Conservation (phyloP, 1,139 yeast species). For the Hemisphaericaspora subhashii region DNA sequence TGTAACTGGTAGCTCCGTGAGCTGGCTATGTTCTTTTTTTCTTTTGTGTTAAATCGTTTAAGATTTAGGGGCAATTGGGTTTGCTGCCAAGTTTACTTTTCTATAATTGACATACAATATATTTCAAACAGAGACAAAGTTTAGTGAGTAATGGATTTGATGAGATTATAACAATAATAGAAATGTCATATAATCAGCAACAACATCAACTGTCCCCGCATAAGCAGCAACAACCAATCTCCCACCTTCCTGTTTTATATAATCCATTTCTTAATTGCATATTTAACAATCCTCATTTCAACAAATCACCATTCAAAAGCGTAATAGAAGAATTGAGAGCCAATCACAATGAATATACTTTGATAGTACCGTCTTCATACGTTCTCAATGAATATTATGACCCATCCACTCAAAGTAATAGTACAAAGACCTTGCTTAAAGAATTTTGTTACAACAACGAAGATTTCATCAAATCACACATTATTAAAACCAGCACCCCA, state of each 20-base stretch:
- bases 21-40: too few relatives aligned
- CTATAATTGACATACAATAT: too few relatives aligned
- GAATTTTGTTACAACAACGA: conserved; percentile 60
- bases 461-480: conserved; percentile 72
- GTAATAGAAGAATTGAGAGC: conserved; percentile 41
- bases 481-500: conserved; percentile 44
- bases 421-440: conserved; percentile 36
- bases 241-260: conserved; percentile 42
- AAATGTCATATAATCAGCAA: background rate
- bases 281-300: conserved; percentile 64
- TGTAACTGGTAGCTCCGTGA: too few relatives aligned
- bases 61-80: too few relatives aligned
- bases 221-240: conserved; percentile 7
- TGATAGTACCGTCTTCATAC: conserved; percentile 62
- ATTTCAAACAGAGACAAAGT: too few relatives aligned
- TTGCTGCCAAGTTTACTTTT: too few relatives aligned
- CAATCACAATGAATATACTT: conserved; percentile 49
- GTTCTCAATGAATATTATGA: conserved; percentile 54
- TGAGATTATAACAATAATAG: too few relatives aligned
- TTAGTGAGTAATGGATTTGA: too few relatives aligned
- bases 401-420: conserved; percentile 34
- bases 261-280: conserved; percentile 69
- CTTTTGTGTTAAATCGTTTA: too few relatives aligned
- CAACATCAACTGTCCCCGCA: background rate
- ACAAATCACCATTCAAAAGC: conserved; percentile 50